Conservation (phyloP, 2,329 filamentous ascomycete genomes). For the Xenoacremonium recifei region DNA sequence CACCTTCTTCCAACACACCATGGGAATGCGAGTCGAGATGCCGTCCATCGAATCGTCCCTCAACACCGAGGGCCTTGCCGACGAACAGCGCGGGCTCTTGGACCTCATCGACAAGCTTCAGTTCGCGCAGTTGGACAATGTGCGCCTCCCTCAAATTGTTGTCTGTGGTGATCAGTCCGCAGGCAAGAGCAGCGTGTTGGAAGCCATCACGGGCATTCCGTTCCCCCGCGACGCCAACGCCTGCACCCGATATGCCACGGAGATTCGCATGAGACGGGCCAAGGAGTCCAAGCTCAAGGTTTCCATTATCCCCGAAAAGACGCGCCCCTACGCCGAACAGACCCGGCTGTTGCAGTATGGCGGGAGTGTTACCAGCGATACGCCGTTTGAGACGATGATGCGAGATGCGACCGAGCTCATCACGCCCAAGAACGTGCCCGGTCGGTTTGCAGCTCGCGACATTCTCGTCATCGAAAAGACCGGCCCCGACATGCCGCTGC, state of each 20-base stretch:
- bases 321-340: slow-evolving; percentile 46
- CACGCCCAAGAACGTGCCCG: slow-evolving; percentile 47
- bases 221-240: slow-evolving; percentile 60
- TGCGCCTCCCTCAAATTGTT: slow-evolving; percentile 59
- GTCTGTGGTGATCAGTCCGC: slow-evolving; percentile 64
- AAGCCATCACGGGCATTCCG: slow-evolving; percentile 60
- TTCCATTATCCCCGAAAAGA: slow-evolving; percentile 55
- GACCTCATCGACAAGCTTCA: slow-evolving; percentile 58
- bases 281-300: slow-evolving; percentile 45
- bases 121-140: slow-evolving; percentile 50
- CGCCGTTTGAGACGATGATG: slow-evolving; percentile 51
- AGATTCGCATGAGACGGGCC: slow-evolving; percentile 53
- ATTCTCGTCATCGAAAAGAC: slow-evolving; percentile 59
- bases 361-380: slow-evolving; percentile 42
- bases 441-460: slow-evolving; percentile 50
- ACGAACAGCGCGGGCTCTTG: slow-evolving; percentile 55
- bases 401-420: slow-evolving; percentile 49
- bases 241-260: slow-evolving; percentile 62
- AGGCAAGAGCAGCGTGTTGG: slow-evolving; percentile 63
- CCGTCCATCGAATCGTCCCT: slow-evolving; percentile 47
- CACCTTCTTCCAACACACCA: slow-evolving; percentile 7
- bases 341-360: slow-evolving; percentile 46
- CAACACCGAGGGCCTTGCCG: slow-evolving; percentile 47
- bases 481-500: slow-evolving; percentile 56
- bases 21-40: slow-evolving; percentile 30